Evolutionary conservation across 768 basidiomycete species (phyloP), one percentile per base, ranked within the genome.

Genomic region (Pseudohyphozyma bogoriensis): DNA sequence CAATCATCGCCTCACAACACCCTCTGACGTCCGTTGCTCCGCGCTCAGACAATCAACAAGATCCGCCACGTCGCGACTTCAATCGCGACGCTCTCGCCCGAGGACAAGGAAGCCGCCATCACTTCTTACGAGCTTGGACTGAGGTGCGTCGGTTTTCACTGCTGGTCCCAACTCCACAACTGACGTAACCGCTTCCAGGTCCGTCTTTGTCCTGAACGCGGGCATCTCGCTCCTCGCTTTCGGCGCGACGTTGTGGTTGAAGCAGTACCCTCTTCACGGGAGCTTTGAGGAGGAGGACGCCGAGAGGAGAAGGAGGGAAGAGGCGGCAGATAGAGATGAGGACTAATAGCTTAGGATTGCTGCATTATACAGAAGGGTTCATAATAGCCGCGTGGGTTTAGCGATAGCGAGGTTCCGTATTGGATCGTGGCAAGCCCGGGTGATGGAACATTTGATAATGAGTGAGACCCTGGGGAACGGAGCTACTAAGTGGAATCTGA

Each of bases 141-240:
- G n/a, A n/a, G n/a, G n/a, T n/a, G n/a, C n/a, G n/a, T n/a, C n/a
- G n/a, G n/a, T n/a, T n/a, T n/a, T n/a, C n/a, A n/a, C n/a, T n/a
- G n/a, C n/a, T n/a, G n/a, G n/a, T n/a, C n/a, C n/a, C n/a, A n/a
- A n/a, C n/a, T n/a, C n/a, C n/a, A n/a, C n/a, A n/a, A n/a, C n/a
- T n/a, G n/a, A n/a, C n/a, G n/a, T n/a, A n/a, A 77, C 24, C 78
- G 82, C 28, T 71, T 87, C 56, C 79, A n/a, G 80, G 51, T 73
- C 76, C 2, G 85, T 86, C 0, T 87, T 86, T 72, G 72, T 78
- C 58, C 78, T 84, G 69, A 88, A 90, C 70, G 77, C 79, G 55
- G 83, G 79, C 33, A 75, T 85, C 65, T 84, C 83, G 64, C 64
- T 87, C 69, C 70, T 87, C 60, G 79, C 80, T 42, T 80, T 89